These are phyloP conservation scores for Zea luxurians DNA, from an alignment of 176 grass and related monocot species.

Conservation along the genomic window DNA sequence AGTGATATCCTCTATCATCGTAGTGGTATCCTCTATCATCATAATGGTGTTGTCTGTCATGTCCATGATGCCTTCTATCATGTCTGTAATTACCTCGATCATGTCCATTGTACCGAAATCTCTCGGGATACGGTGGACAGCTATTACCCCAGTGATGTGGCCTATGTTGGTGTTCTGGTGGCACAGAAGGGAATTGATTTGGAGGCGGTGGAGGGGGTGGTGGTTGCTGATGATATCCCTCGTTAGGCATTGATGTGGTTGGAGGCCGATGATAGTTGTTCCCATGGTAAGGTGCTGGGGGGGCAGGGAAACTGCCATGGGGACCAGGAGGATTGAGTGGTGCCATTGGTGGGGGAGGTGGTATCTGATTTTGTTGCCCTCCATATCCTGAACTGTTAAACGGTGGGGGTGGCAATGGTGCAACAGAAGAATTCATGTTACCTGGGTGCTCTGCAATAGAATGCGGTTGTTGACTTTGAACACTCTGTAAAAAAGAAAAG, in stretches of 20 bases:
- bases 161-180: constrained; percentile 49
- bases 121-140: constrained; percentile 45
- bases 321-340: constrained; percentile 45
- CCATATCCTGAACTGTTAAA: constrained; percentile 25
- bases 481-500: constrained; percentile 57
- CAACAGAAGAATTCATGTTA: constrained; percentile 20
- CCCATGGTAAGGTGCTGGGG: constrained; percentile 51
- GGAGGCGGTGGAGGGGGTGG: constrained; percentile 58
- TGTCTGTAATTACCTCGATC: constrained; percentile 48
- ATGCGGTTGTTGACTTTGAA: constrained; percentile 58
- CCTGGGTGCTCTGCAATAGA: constrained; percentile 41
- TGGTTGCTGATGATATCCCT: constrained; percentile 68
- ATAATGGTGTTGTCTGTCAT: constrained; percentile 53
- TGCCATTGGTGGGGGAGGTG: constrained; percentile 26
- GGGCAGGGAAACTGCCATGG: constrained; percentile 43
- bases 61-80: constrained; percentile 46
- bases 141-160: constrained; percentile 50
- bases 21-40: constrained; percentile 53
- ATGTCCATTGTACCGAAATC: constrained; percentile 43
- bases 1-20: constrained; percentile 33
- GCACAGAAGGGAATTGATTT: constrained; percentile 62
- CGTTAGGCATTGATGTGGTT: constrained; percentile 50
- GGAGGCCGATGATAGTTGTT: constrained; percentile 70
- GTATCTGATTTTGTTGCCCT: constrained; percentile 58
- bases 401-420: too few species aligned